These are phyloP conservation scores for Cladosporium sp. DNA, from an alignment of 2,329 filamentous ascomycete species.

Conservation along the genomic window DNA sequence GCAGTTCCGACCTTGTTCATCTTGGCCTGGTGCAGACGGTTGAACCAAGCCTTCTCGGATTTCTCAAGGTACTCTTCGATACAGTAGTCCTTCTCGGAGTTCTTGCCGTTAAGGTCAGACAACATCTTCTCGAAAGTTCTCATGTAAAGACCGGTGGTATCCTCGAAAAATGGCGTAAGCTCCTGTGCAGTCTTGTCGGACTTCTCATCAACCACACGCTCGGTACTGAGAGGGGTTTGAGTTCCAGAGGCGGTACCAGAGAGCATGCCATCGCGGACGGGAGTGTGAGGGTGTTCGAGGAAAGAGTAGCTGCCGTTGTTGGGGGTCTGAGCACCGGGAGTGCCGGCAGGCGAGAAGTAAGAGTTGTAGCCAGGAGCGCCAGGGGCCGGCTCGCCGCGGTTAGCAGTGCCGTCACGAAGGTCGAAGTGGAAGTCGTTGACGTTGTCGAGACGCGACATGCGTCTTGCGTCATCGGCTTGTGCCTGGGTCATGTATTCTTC, in stretches of 20 bases:
- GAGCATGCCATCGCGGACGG: constrained; percentile 20
- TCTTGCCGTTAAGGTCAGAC: constrained; percentile 50
- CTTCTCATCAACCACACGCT: constrained; percentile 56
- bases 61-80: constrained; percentile 62
- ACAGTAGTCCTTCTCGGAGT: constrained; percentile 55
- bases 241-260: constrained; percentile 12
- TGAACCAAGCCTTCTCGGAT: constrained; percentile 64
- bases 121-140: constrained; percentile 55
- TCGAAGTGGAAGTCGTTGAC: constrained; percentile 27
- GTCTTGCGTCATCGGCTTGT: constrained; percentile 29
- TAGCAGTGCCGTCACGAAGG: constrained; percentile 26
- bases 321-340: constrained; percentile 19
- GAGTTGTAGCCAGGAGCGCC: constrained; percentile 14
- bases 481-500: constrained; percentile 31
- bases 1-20: constrained; percentile 45
- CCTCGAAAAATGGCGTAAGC: constrained; percentile 63
- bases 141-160: constrained; percentile 58
- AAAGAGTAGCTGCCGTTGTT: constrained; percentile 22
- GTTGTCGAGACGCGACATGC: constrained; percentile 23
- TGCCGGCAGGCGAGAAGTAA: constrained; percentile 20
- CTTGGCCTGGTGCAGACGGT: constrained; percentile 53
- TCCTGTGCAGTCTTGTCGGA: constrained; percentile 58
- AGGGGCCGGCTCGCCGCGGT: constrained; percentile 3
- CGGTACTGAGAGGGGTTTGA: constrained; percentile 45
- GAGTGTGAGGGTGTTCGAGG: constrained; percentile 25